Conservation (phyloP, 345 rosid species). For the Acer saccharum region DNA sequence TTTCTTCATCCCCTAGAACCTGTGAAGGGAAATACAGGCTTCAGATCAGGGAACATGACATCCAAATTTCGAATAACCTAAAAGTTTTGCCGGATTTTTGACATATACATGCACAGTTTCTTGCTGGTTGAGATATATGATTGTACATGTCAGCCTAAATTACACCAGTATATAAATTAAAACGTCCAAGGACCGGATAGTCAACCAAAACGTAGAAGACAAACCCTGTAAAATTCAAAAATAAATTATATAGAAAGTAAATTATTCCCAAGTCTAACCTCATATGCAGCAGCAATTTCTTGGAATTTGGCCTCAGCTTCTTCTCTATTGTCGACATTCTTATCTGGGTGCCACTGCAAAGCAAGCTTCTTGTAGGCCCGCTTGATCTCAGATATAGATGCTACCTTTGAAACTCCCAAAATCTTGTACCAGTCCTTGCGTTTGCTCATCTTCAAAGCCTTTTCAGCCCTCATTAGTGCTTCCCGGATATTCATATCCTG, state of each 20-base stretch:
- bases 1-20: slow-evolving; percentile 94
- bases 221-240: not conserved
- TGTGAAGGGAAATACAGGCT: slow-evolving; percentile 21
- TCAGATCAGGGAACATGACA: slow-evolving; percentile 6
- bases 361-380: slow-evolving; percentile 96
- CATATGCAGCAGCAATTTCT: slow-evolving; percentile 97
- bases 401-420: slow-evolving; percentile 78
- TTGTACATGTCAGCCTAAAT: not conserved
- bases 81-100: not conserved
- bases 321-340: slow-evolving; percentile 90
- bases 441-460: slow-evolving; percentile 94
- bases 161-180: not conserved
- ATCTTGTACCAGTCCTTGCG: slow-evolving; percentile 97
- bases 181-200: not conserved
- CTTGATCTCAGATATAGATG: slow-evolving; percentile 84
- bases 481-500: slow-evolving; percentile 87
- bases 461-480: slow-evolving; percentile 85
- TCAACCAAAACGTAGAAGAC: not conserved
- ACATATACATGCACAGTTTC: not conserved
- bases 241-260: not conserved
- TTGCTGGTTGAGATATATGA: not conserved
- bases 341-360: slow-evolving; percentile 98
- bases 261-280: slow-evolving; percentile 48
- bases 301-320: slow-evolving; percentile 91
- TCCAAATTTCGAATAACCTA: not conserved